Evolutionary conservation across 345 rosid genomes (phyloP).

Genomic region (Dimocarpus longan): DNA sequence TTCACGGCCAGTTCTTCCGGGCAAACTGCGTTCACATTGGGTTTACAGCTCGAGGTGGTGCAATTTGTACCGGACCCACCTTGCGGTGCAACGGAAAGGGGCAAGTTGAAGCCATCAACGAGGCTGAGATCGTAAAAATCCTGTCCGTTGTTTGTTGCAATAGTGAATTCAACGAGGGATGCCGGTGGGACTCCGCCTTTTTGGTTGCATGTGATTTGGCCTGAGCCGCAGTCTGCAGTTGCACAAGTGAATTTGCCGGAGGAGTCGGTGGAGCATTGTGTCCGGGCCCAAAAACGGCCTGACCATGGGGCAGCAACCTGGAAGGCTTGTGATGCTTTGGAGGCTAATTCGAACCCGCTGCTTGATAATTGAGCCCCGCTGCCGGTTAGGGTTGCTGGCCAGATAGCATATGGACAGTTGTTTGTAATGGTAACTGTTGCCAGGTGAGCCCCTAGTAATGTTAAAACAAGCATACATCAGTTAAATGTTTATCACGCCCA

Average conservation of each 20-base stretch:
- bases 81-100: slow-evolving; percentile 37
- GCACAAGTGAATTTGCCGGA: slow-evolving; percentile 38
- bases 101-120: slow-evolving; percentile 49
- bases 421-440: slow-evolving; percentile 45
- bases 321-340: slow-evolving; percentile 29
- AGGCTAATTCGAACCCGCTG: slow-evolving; percentile 53
- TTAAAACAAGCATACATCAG: no score
- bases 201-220: slow-evolving; percentile 43
- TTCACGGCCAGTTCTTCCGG: slow-evolving; percentile 41
- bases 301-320: slow-evolving; percentile 32
- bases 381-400: slow-evolving; percentile 46
- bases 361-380: slow-evolving; percentile 22
- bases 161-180: slow-evolving; percentile 45
- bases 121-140: slow-evolving; percentile 54
- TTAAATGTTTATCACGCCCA: no score
- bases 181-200: slow-evolving; percentile 34
- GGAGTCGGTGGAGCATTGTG: slow-evolving; percentile 39
- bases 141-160: slow-evolving; percentile 19
- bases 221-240: slow-evolving; percentile 54
- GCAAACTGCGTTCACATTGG: slow-evolving; percentile 43
- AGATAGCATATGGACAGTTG: slow-evolving; percentile 52
- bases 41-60: slow-evolving; percentile 27
- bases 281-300: slow-evolving; percentile 57
- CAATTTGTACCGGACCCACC: slow-evolving; percentile 22
- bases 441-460: slow-evolving; percentile 19